phyloP scores from a whole-genome alignment of 176 grass and related monocot genomes.

The Hordeum marinum region DNA sequence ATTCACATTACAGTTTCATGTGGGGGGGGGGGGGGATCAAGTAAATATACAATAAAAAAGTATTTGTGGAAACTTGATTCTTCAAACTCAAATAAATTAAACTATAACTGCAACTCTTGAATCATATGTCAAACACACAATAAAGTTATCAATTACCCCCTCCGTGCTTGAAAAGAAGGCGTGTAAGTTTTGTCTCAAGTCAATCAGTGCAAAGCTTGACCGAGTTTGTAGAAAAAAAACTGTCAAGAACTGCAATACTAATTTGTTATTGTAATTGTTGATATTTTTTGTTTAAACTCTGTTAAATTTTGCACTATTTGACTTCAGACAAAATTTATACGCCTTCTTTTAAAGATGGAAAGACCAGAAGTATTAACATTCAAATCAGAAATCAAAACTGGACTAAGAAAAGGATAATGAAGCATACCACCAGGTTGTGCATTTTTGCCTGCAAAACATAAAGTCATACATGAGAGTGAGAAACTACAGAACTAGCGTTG shows the following conservation, averaged over 20 bases:
- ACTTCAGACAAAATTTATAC: not conserved
- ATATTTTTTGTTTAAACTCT: not conserved
- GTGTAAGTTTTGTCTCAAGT: not conserved
- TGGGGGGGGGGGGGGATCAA: not conserved
- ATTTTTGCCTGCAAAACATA: conserved; percentile 74
- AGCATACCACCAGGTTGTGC: conserved; percentile 70
- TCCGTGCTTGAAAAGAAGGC: not conserved
- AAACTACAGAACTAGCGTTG: conserved; percentile 18
- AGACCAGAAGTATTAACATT: conserved; percentile 10
- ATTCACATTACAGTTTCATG: not conserved
- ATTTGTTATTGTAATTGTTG: not conserved
- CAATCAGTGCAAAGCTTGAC: not conserved
- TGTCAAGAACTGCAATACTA: not conserved
- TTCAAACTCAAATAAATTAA: not conserved
- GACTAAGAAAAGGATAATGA: conserved; percentile 20
- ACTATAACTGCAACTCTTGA: conserved; percentile 7
- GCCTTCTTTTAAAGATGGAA: not conserved
- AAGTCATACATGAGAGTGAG: conserved; percentile 33
- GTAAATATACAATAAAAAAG: not conserved
- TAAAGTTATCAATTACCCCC: conserved; percentile 4
- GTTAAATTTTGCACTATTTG: not conserved
- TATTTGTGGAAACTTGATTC: not conserved
- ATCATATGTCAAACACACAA: not conserved
- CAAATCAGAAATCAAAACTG: not conserved
- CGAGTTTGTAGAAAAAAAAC: not conserved